phyloP scores from a whole-genome alignment of 768 basidiomycete species.

The Cystobasidium ongulense region DNA sequence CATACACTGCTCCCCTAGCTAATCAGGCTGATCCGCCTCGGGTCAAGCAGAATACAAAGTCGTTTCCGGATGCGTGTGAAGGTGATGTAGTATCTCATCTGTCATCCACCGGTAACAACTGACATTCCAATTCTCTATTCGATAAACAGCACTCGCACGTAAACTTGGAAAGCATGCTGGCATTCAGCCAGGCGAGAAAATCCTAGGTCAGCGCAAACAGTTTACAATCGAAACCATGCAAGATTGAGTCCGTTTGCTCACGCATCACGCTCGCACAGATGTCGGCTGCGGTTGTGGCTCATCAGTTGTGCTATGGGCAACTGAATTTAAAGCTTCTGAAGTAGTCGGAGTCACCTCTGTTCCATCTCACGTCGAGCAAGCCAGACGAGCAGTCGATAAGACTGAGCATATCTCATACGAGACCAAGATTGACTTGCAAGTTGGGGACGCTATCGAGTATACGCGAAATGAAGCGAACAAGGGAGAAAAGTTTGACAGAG shows the following conservation, averaged over 20 bases:
- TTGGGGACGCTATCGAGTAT: conserved; percentile 53
- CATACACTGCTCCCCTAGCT: no score
- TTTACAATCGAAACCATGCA: no score
- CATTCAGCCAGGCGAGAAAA: conserved; percentile 48
- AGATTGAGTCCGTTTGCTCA: conserved; percentile 17
- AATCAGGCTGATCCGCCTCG: no score
- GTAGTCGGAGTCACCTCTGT: conserved; percentile 55
- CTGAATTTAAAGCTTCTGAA: conserved; percentile 50
- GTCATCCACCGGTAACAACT: no score
- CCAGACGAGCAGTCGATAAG: conserved; percentile 46
- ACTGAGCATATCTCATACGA: conserved; percentile 27
- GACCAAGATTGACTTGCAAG: conserved; percentile 48
- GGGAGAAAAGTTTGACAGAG: conserved; percentile 48
- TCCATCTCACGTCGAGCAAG: conserved; percentile 50
- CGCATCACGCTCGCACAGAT: conserved; percentile 47
- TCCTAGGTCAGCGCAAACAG: conserved; percentile 53
- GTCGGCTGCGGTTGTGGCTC: conserved; percentile 64
- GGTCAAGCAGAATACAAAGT: conserved; percentile 51
- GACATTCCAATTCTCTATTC: no score
- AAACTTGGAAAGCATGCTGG: conserved; percentile 51
- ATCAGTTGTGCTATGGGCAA: conserved; percentile 53
- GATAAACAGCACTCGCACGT: conserved; percentile 52
- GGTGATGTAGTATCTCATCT: conserved; percentile 45
- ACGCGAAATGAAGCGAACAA: background rate
- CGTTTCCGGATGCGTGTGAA: conserved; percentile 58